Percentiles rank a stretch among this genome's conserved stretches.
These are phyloP conservation scores for Talaromyces sp. DNA, from an alignment of 2,329 filamentous ascomycete species.

Conservation along the genomic window DNA sequence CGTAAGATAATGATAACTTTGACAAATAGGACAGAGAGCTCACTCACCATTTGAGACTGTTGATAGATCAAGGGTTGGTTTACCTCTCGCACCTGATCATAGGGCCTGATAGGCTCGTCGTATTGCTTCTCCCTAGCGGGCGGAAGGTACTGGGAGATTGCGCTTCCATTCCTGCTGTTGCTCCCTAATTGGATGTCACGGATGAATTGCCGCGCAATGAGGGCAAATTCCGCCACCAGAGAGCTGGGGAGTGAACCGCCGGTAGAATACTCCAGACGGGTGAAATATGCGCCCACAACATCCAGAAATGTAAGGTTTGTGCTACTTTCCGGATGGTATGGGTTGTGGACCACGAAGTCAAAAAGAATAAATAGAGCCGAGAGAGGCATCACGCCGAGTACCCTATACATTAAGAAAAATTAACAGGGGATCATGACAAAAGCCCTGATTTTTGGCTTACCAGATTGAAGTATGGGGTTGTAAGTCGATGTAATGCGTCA, in stretches of 20 bases:
- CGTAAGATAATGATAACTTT: background rate
- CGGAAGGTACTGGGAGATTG: background rate
- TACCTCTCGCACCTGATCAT: background rate
- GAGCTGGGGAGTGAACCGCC: slow-evolving; percentile 37
- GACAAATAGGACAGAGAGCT: too few relatives aligned
- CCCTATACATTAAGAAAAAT: slow-evolving; percentile 12
- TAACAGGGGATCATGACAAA: background rate
- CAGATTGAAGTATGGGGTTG: slow-evolving; percentile 34
- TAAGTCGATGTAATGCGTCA: slow-evolving; percentile 35
- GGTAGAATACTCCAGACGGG: slow-evolving; percentile 39
- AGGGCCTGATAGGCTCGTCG: background rate
- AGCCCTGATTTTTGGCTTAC: slow-evolving; percentile 20
- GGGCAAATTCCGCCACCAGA: slow-evolving; percentile 39
- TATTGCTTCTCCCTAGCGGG: background rate
- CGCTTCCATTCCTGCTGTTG: background rate
- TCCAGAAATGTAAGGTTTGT: slow-evolving; percentile 42
- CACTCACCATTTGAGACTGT: slow-evolving; percentile 13
- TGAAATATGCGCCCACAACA: slow-evolving; percentile 45
- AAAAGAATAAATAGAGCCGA: slow-evolving; percentile 43
- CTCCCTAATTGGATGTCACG: slow-evolving; percentile 17
- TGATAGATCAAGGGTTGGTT: background rate
- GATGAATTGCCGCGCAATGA: slow-evolving; percentile 45
- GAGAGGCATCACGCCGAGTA: slow-evolving; percentile 38
- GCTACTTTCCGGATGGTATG: slow-evolving; percentile 33
- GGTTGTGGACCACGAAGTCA: slow-evolving; percentile 42